Base-by-base conservation (phyloP, 1,284 basidiomycete genomes). In the Apiotrichum veenhuisii region DNA sequence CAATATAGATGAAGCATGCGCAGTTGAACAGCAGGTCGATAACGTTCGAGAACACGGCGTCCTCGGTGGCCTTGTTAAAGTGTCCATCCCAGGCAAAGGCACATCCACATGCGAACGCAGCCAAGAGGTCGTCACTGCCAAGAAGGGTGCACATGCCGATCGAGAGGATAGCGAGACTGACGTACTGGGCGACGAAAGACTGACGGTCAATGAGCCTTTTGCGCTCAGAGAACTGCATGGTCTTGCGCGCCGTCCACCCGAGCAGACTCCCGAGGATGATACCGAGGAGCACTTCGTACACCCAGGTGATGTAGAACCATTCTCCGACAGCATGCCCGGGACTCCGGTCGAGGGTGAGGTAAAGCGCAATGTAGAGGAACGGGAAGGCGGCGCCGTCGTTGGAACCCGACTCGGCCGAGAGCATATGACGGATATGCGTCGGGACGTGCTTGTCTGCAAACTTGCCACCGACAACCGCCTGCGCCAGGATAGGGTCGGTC, bases 1-100 rank as follows among this genome's bases (percentile, higher is more conserved):
- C 92, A 56, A 96, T 87, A 71, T 88, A 96, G 55, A 96, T 85
- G 79, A 96, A 96, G 65, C 87, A 87, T 22, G 89, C 88, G 59
- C 89, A 84, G 78, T 94, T 94, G 84, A 94, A 92, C 27, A 82
- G 70, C 70, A 82, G 61, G 69, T 96, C 94, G 71, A 98, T 91
- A 67, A 98, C 95, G 77, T 89, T 93, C 65, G 88, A 91, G 80
- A 98, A 98, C 65, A 94, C 88, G 27, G 89, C 84, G 73, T 94
- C 90, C 73, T 96, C 94, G 2, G 94, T 98, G 66, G 96, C 93
- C 65, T 87, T 85, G 78, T 94, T 94, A 81, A 97, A 97, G 81
- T 96, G 97, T 61, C 94, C 91, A 66, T 98, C 95, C 95, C 95
- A 98, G 0, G 94, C 96, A 71, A 98, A 99, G 1, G 93, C 92